Evolutionary conservation across 169 alveolate species (phyloP).

Genomic region (Toxoplasma gondii): DNA sequence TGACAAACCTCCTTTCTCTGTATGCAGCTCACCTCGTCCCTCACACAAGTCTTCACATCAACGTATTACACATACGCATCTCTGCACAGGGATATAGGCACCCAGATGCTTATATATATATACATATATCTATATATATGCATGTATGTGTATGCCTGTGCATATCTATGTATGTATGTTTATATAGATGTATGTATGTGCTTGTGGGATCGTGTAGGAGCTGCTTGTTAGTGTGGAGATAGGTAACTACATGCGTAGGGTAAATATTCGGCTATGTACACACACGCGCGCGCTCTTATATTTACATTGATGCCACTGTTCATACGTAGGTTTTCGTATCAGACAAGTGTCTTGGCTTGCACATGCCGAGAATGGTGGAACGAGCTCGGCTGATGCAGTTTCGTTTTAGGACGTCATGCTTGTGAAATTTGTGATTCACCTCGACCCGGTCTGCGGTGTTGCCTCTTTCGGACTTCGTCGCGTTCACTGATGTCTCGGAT

Average conservation of each 20-base stretch:
- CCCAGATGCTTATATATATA: not conserved
- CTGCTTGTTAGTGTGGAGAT: not conserved
- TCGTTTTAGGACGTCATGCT: too few species aligned
- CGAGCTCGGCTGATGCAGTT: too few species aligned
- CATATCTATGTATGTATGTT: not conserved
- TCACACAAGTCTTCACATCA: not conserved
- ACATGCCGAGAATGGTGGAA: too few species aligned
- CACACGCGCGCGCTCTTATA: too few species aligned
- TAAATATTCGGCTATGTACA: too few species aligned
- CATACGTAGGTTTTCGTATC: too few species aligned
- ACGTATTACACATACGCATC: not conserved
- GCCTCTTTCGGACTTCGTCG: too few species aligned
- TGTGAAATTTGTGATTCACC: too few species aligned
- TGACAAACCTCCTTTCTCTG: slow-evolving; percentile 53
- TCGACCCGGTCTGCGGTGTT: too few species aligned
- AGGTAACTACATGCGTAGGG: not conserved
- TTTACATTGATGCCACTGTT: too few species aligned
- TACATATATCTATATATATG: not conserved
- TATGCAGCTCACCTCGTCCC: not conserved
- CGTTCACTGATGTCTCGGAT: too few species aligned
- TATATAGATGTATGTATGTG: not conserved
- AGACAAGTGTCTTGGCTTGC: too few species aligned
- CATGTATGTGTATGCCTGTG: not conserved
- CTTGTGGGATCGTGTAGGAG: not conserved
- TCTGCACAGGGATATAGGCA: not conserved